phyloP scores from a whole-genome alignment of 805 yeast species.

The Saccharomycopsis fibuligera region DNA sequence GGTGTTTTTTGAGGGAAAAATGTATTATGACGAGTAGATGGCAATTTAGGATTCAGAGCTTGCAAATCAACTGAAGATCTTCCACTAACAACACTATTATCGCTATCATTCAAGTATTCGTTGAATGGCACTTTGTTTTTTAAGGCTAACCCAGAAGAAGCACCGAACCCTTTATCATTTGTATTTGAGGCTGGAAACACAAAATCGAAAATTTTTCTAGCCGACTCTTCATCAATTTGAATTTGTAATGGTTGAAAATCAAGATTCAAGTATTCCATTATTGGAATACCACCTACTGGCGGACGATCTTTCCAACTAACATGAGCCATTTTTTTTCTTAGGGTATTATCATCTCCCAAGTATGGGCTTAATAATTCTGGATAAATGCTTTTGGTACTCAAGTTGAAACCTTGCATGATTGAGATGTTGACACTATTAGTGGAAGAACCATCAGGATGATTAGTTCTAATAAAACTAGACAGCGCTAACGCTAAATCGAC shows the following conservation, averaged over 20 bases:
- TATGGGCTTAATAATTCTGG: constrained; percentile 48
- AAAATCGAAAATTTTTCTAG: constrained; percentile 42
- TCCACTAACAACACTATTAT: neutral
- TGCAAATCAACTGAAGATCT: too few species aligned
- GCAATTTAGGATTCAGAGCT: too few species aligned
- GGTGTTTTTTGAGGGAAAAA: neutral
- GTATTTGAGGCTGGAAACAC: constrained; percentile 33
- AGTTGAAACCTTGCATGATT: constrained; percentile 46
- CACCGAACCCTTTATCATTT: neutral
- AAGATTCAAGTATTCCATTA: constrained; percentile 45
- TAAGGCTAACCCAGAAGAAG: neutral
- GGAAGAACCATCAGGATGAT: constrained; percentile 47
- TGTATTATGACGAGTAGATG: neutral
- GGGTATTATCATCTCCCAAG: constrained; percentile 23
- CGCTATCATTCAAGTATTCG: neutral
- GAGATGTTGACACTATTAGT: constrained; percentile 39
- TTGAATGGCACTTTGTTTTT: too few species aligned
- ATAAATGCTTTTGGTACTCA: constrained; percentile 40
- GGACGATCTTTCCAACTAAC: constrained; percentile 49
- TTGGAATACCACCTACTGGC: constrained; percentile 61
- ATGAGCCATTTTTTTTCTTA: constrained; percentile 37
- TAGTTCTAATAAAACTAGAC: constrained; percentile 42
- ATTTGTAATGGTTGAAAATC: constrained; percentile 47
- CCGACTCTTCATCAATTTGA: constrained; percentile 50
- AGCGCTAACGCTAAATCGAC: constrained; percentile 47